These are phyloP conservation scores for Psilocybe subaeruginosa DNA, from an alignment of 768 basidiomycete genomes.

Conservation along the genomic window DNA sequence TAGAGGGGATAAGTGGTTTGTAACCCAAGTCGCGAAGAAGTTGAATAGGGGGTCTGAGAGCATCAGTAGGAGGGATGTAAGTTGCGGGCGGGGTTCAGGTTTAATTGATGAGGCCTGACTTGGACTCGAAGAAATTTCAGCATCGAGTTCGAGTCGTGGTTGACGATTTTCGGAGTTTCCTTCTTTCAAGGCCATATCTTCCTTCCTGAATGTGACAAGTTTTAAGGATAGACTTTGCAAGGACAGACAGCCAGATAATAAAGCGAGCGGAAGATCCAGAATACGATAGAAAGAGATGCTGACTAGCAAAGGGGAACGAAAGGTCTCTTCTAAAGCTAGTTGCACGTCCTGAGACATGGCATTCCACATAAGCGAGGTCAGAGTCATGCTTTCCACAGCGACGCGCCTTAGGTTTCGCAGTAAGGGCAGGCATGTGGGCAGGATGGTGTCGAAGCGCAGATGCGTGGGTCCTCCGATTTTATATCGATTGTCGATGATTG, in stretches of 20 bases:
- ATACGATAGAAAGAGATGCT: constrained; percentile 10
- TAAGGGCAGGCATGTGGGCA: not conserved
- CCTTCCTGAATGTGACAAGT: not conserved
- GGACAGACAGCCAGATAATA: not conserved
- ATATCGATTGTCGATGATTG: not conserved
- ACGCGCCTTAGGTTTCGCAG: not conserved
- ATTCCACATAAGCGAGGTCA: not conserved
- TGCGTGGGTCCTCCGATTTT: not conserved
- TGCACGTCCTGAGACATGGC: not conserved
- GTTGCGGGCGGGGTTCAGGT: not conserved
- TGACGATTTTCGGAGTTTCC: no score
- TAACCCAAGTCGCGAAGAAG: constrained; percentile 8
- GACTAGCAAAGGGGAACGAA: not conserved
- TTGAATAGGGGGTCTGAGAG: constrained; percentile 4
- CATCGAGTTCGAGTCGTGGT: no score
- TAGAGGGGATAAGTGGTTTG: not conserved
- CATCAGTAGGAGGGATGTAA: constrained; percentile 5
- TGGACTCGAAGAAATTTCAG: no score
- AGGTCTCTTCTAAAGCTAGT: not conserved
- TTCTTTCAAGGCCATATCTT: not conserved
- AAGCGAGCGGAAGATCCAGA: constrained; percentile 3
- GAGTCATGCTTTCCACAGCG: constrained; percentile 1
- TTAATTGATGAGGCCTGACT: not conserved
- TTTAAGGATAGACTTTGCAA: constrained; percentile 6
- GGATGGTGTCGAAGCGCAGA: not conserved